Evolutionary conservation across 495 filamentous ascomycete genomes (phyloP).

Genomic region (Penicillium soppii): DNA sequence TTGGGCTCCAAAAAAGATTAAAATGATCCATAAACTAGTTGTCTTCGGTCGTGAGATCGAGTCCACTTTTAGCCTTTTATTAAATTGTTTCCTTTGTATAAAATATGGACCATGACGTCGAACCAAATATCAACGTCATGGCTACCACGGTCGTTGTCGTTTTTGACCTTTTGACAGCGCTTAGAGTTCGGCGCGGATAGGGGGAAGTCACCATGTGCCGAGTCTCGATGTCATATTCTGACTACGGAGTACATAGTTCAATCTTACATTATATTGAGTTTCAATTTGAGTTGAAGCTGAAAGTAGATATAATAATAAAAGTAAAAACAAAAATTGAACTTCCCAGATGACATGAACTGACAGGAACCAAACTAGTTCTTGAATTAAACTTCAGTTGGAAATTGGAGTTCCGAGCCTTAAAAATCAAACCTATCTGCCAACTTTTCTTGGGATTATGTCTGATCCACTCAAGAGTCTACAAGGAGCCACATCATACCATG

Average conservation of each 20-base stretch:
- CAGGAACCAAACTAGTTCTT: background rate
- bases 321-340: background rate
- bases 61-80: background rate
- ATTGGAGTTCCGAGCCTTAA: too few relatives aligned
- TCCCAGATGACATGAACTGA: constrained; percentile 1
- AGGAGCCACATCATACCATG: background rate
- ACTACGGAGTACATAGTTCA: too few relatives aligned
- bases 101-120: constrained; percentile 21
- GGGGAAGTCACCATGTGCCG: too few relatives aligned
- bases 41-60: background rate
- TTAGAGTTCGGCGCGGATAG: constrained; percentile 14
- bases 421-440: background rate
- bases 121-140: background rate
- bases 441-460: background rate
- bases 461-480: background rate
- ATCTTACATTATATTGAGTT: background rate
- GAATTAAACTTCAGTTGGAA: constrained; percentile 2
- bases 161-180: constrained; percentile 17
- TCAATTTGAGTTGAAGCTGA: background rate
- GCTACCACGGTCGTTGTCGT: constrained; percentile 6
- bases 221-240: too few relatives aligned
- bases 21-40: constrained; percentile 7
- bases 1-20: background rate
- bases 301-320: constrained; percentile 2
- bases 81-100: too few relatives aligned